Evolutionary conservation across 164 flowering plant genomes (phyloP).

Genomic region (Kalanchoe fedtschenkoi): DNA sequence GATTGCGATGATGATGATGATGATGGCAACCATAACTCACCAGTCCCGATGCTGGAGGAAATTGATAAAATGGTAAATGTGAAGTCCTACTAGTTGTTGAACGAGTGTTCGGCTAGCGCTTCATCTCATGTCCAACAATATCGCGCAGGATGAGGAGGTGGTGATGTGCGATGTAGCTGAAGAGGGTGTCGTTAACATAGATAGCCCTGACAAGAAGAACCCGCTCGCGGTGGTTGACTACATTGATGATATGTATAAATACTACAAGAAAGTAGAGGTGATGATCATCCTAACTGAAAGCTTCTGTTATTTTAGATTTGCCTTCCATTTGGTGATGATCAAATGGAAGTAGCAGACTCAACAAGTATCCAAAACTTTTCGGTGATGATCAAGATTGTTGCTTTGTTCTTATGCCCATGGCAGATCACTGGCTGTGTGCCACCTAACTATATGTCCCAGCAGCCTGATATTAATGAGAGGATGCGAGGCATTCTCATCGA

Average conservation of each 20-base stretch:
- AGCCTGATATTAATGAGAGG: slow-evolving; percentile 64
- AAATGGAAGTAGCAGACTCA: neutral
- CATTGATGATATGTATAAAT: slow-evolving; percentile 55
- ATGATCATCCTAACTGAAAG: neutral
- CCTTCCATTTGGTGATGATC: neutral
- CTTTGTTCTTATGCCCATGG: neutral
- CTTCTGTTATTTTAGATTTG: neutral
- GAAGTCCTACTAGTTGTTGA: neutral
- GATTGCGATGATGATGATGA: slow-evolving; percentile 22
- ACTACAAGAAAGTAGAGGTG: slow-evolving; percentile 61
- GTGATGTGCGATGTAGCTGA: slow-evolving; percentile 66
- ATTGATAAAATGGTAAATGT: slow-evolving; percentile 50
- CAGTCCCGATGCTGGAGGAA: slow-evolving; percentile 60
- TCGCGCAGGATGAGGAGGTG: slow-evolving; percentile 41
- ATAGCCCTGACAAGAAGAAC: slow-evolving; percentile 44
- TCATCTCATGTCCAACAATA: neutral
- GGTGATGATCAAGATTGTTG: neutral
- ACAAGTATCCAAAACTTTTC: too few species aligned
- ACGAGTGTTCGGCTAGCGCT: neutral
- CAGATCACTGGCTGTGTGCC: slow-evolving; percentile 52
- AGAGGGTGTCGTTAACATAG: slow-evolving; percentile 53
- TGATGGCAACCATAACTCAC: too few species aligned
- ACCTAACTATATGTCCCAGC: slow-evolving; percentile 57
- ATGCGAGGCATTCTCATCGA: slow-evolving; percentile 89
- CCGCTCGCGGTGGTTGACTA: slow-evolving; percentile 78